These are phyloP conservation scores for Lyophyllum decastes DNA, from an alignment of 768 basidiomycete species.

Conservation along the genomic window DNA sequence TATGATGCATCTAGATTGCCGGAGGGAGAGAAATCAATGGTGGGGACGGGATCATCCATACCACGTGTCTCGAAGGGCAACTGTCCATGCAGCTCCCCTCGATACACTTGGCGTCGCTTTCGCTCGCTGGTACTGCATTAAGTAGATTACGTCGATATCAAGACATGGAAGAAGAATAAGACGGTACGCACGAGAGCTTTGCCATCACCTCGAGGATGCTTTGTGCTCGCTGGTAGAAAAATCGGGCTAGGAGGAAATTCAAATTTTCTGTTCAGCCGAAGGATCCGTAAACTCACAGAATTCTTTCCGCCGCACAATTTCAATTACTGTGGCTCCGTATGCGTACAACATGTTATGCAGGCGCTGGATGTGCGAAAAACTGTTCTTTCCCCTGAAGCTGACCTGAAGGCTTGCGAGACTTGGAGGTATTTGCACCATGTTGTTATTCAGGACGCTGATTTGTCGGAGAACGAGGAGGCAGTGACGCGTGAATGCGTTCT, in stretches of 20 bases:
- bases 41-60: conserved; percentile 79
- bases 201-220: conserved; percentile 86
- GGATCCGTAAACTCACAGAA: conserved; percentile 58
- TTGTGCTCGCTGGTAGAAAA: conserved; percentile 81
- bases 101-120: conserved; percentile 83
- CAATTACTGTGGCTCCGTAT: conserved; percentile 88
- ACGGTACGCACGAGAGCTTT: conserved; percentile 72
- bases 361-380: conserved; percentile 89
- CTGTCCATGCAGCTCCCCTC: conserved; percentile 80
- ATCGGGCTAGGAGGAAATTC: conserved; percentile 49
- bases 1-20: conserved; percentile 65
- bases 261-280: background rate
- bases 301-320: conserved; percentile 88
- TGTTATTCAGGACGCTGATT: conserved; percentile 80
- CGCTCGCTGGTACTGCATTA: conserved; percentile 71
- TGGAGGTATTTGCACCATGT: conserved; percentile 73
- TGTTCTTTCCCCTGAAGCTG: conserved; percentile 73
- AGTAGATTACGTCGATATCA: background rate
- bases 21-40: conserved; percentile 76
- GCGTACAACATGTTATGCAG: conserved; percentile 90
- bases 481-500: conserved; percentile 77
- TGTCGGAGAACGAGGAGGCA: conserved; percentile 67
- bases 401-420: conserved; percentile 65
- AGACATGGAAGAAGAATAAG: background rate
- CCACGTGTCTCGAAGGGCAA: conserved; percentile 85